These are phyloP conservation scores for Parathielavia hyrcaniae DNA, from an alignment of 495 filamentous ascomycete genomes.

Conservation along the genomic window DNA sequence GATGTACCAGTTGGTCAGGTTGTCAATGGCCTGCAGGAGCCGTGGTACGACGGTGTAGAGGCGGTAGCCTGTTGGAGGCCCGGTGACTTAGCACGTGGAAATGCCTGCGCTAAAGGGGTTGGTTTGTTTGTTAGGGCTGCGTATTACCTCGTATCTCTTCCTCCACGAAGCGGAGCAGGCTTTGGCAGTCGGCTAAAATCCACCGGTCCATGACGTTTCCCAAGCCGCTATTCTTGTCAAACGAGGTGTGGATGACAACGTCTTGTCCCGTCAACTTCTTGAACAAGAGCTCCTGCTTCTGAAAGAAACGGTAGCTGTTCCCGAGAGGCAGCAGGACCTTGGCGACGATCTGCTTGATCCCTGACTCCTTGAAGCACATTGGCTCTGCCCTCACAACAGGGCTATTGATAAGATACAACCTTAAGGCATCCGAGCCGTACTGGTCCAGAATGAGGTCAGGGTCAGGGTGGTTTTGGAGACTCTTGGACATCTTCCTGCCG, in stretches of 20 bases:
- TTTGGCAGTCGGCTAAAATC: slow-evolving; percentile 6
- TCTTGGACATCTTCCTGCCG: slow-evolving; percentile 7
- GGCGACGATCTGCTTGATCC: neutral
- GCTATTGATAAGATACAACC: neutral
- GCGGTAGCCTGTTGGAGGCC: neutral
- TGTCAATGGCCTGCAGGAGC: neutral
- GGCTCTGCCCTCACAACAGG: neutral
- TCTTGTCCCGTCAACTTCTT: neutral
- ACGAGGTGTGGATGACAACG: neutral
- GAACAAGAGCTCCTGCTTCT: neutral
- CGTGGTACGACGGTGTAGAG: slow-evolving; percentile 5
- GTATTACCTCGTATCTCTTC: slow-evolving; percentile 5
- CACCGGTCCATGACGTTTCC: slow-evolving; percentile 2
- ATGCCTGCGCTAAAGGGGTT: neutral
- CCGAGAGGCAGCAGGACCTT: slow-evolving; percentile 1
- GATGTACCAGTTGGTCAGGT: slow-evolving; percentile 9
- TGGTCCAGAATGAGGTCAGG: neutral
- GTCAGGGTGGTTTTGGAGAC: neutral
- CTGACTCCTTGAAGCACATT: neutral
- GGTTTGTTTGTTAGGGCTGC: too few species aligned
- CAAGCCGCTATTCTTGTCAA: neutral
- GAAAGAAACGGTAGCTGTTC: slow-evolving; percentile 9
- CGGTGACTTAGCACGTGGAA: neutral
- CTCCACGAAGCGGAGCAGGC: slow-evolving; percentile 4
- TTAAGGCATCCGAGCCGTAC: slow-evolving; percentile 4